These are phyloP conservation scores for Alternaria rosae DNA, from an alignment of 2,329 filamentous ascomycete species.

Conservation along the genomic window DNA sequence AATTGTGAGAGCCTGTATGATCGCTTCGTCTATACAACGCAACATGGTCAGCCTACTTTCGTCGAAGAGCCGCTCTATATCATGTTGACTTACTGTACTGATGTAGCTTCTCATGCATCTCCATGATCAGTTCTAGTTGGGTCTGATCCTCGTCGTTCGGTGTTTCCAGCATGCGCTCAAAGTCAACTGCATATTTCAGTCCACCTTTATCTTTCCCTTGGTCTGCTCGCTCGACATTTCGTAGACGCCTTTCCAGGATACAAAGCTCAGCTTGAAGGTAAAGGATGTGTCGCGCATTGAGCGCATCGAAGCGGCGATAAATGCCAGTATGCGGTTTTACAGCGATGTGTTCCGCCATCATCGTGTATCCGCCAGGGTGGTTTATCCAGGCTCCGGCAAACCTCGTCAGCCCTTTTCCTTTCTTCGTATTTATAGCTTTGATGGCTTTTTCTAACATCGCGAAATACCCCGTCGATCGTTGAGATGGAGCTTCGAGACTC, in stretches of 20 bases:
- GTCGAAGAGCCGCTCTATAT: not conserved
- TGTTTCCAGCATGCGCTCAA: not conserved
- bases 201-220: too few species aligned
- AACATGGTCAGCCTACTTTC: too few species aligned
- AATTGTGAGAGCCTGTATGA: not conserved
- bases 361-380: too few species aligned
- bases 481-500: too few species aligned
- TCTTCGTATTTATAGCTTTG: too few species aligned
- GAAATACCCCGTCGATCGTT: too few species aligned
- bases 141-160: not conserved
- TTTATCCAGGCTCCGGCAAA: constrained; percentile 3
- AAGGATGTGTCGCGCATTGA: constrained; percentile 22
- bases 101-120: constrained; percentile 3
- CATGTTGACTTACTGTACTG: constrained; percentile 3
- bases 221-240: not conserved
- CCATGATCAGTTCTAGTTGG: not conserved
- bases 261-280: constrained; percentile 24
- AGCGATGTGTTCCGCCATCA: constrained; percentile 19
- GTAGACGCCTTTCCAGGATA: not conserved
- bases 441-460: too few species aligned
- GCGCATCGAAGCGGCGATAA: constrained; percentile 21
- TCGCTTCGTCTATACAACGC: constrained; percentile 6
- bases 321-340: constrained; percentile 18
- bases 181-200: constrained; percentile 1
- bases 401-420: too few species aligned